Evolutionary conservation across 1,284 basidiomycete species (phyloP), one percentile per base, ranked within the genome.

Genomic region (Coniophora puteana): DNA sequence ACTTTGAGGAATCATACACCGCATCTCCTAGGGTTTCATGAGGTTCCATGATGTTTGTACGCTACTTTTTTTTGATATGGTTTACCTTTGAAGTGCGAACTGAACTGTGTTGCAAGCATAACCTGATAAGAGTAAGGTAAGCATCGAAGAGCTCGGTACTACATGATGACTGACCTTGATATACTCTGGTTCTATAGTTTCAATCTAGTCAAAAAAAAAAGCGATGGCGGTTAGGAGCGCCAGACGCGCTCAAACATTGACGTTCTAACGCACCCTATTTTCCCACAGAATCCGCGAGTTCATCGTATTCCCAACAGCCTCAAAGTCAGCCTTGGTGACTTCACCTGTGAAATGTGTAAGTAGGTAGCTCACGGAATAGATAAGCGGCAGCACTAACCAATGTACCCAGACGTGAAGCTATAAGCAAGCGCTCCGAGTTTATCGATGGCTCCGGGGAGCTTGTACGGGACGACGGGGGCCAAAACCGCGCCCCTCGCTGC

Each of bases 71-170:
- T n/a, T n/a, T n/a, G n/a, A n/a, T n/a, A n/a, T 48, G 21, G 28
- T 34, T 16, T 16, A 61, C 70, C 71, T 59, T 74, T 74, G 10
- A 55, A 66, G 48, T 68, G 74, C 4, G 62, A 56, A 22, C 66
- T 58, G 36, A 74, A 75, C 38, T 63, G 51, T 3, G 64, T 69
- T 3, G 62, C 58, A 1, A 69, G 52, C 16, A 68, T 50, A 5
- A 58, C 53, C 62, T 64, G 13, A 16, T 10, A 8, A n/a, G 3
- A 28, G 31, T 46, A 40, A 4, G 1, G 28, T 50, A 43, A 50
- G 31, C 17, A 25, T 17, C 21, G 27, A 1, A 28, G 2, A 13
- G 7, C n/a, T n/a, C n/a, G n/a, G n/a, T n/a, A n/a, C 12, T n/a
- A 13, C 5, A 33, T 4, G 4, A 7, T 3, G 1, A 22, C 40